phyloP scores from a whole-genome alignment of 345 rosid genomes.

The Litchi chinensis region DNA sequence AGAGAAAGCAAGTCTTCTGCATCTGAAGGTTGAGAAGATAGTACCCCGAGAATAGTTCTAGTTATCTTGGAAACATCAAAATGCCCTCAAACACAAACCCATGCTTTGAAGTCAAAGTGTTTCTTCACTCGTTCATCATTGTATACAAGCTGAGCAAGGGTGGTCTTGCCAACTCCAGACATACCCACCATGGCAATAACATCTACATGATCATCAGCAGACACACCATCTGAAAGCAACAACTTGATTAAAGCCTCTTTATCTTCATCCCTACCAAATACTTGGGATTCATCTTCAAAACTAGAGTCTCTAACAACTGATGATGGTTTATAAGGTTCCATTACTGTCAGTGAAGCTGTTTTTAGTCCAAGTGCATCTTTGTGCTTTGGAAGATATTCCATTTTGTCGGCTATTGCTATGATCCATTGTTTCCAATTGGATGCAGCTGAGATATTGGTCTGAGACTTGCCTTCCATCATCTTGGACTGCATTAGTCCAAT shows the following conservation, averaged over 20 bases:
- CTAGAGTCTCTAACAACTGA: not conserved
- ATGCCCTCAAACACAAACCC: constrained; percentile 36
- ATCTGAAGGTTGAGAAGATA: not conserved
- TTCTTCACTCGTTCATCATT: constrained; percentile 19
- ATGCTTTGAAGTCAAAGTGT: constrained; percentile 23
- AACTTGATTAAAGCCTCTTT: constrained; percentile 11
- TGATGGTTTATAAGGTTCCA: not conserved
- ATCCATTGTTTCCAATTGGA: not conserved
- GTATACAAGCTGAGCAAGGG: constrained; percentile 34
- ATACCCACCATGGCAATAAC: constrained; percentile 36
- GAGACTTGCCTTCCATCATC: not conserved
- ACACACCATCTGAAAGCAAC: not conserved
- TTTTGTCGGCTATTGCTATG: constrained; percentile 8
- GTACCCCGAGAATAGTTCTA: not conserved
- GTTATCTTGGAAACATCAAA: constrained; percentile 17
- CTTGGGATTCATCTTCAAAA: constrained; percentile 6
- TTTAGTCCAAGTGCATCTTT: constrained; percentile 18
- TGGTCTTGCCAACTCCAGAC: constrained; percentile 40
- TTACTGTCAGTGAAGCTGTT: not conserved
- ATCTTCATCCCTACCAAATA: constrained; percentile 37
- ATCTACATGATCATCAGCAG: not conserved
- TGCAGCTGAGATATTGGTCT: not conserved
- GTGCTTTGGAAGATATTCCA: constrained; percentile 10
- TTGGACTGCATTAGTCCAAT: constrained; percentile 2
- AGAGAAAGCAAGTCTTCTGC: constrained; percentile 5